A percentile compares a stretch with the other conserved stretches of the same genome.
Evolutionary conservation across 441 rosid species (phyloP).

Genomic region (Geranium incanum): DNA sequence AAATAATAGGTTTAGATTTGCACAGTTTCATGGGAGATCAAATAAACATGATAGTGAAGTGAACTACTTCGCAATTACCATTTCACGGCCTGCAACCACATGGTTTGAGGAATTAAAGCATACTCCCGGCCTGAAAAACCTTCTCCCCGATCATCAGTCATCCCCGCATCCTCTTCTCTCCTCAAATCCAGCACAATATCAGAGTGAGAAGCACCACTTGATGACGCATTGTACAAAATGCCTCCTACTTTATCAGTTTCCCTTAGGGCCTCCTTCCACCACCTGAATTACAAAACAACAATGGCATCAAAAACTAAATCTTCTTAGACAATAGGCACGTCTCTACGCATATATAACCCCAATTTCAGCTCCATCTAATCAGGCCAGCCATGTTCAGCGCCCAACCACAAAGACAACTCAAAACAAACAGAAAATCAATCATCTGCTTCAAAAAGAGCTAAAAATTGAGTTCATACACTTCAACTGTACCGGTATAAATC

Average conservation of each 20-base stretch:
- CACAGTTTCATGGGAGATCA: constrained; percentile 14
- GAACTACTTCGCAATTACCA: constrained; percentile 40
- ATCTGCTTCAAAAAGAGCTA: background rate
- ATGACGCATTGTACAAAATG: constrained; percentile 56
- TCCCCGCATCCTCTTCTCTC: constrained; percentile 52
- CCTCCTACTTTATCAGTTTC: constrained; percentile 54
- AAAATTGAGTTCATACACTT: background rate
- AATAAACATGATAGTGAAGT: background rate
- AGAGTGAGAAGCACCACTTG: constrained; percentile 69
- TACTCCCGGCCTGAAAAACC: constrained; percentile 85
- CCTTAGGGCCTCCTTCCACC: constrained; percentile 85
- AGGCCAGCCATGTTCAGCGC: background rate
- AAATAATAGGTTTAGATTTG: background rate
- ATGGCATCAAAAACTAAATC: background rate
- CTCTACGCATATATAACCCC: constrained; percentile 4
- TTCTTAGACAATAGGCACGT: constrained; percentile 1
- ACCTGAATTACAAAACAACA: constrained; percentile 35
- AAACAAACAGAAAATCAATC: background rate
- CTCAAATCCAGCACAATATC: constrained; percentile 71
- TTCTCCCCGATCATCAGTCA: constrained; percentile 50
- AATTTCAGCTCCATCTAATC: background rate
- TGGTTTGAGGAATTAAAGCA: constrained; percentile 86
- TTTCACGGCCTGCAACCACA: constrained; percentile 91
- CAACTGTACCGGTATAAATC: background rate
- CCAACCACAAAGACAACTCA: background rate